Percentiles rank a stretch among this genome's conserved stretches.
Conservation (phyloP, 768 basidiomycete genomes). For the Suillus americanus region DNA sequence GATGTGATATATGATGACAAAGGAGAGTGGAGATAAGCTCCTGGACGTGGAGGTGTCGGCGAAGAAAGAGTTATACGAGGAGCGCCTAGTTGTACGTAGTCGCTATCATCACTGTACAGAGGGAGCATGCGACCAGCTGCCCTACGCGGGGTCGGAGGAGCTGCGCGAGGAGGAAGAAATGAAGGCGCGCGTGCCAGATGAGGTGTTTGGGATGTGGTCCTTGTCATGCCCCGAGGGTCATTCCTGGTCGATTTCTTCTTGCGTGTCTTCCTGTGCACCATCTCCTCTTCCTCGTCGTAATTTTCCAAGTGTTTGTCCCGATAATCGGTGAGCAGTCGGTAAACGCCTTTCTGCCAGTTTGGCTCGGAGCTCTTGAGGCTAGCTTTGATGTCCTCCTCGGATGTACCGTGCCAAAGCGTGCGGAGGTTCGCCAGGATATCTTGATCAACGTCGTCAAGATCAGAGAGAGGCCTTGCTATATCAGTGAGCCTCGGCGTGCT, state of each 20-base stretch:
- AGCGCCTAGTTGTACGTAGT: constrained; percentile 12
- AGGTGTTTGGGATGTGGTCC: constrained; percentile 24
- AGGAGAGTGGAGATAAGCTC: constrained; percentile 15
- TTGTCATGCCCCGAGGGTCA: constrained; percentile 18
- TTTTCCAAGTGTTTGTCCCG: constrained; percentile 71
- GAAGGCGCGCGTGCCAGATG: constrained; percentile 32
- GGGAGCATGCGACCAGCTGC: constrained; percentile 35
- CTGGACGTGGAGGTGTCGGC: constrained; percentile 26
- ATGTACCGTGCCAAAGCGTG: constrained; percentile 86
- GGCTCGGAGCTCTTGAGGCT: constrained; percentile 64
- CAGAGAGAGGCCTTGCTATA: constrained; percentile 68
- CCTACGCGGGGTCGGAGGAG: constrained; percentile 62
- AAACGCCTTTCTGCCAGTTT: constrained; percentile 96
- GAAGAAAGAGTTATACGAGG: constrained; percentile 28
- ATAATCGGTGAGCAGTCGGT: constrained; percentile 86
- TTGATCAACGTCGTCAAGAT: constrained; percentile 68
- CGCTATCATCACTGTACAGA: constrained; percentile 16
- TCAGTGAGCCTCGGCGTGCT: constrained; percentile 61
- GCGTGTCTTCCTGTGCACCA: constrained; percentile 33
- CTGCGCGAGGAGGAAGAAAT: constrained; percentile 51
- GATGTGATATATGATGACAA: constrained; percentile 24
- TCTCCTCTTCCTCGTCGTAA: constrained; percentile 69
- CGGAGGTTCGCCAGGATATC: constrained; percentile 89
- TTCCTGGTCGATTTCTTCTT: constrained; percentile 35
- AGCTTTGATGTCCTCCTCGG: constrained; percentile 71